Base-by-base conservation (phyloP, 2,329 filamentous ascomycete genomes). In the Colletotrichum sp. region DNA sequence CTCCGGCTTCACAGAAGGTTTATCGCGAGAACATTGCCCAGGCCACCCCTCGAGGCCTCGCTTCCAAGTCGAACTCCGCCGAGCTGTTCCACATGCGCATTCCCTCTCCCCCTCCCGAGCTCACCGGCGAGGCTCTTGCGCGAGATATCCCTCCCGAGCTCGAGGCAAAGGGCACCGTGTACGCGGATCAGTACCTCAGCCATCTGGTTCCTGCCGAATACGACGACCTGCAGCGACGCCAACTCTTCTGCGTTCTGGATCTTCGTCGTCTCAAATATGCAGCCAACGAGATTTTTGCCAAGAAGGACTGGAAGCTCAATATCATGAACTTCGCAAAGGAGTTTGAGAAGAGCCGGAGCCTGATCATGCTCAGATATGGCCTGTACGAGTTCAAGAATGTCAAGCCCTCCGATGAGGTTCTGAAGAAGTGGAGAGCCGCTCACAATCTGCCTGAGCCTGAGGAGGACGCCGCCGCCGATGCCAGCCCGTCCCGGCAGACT, bases 211-310 rank as follows among this genome's bases (percentile, higher is more conserved):
- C 91, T 3, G 83, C 87, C 30, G 88, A 90, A 59, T 88, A 92
- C 77, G 89, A 90, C 77, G 91, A 92, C 67, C 86, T 90, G 68
- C 90, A 92, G 82, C 87, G 90, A 64, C 89, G 90, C 73, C 91
- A 92, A 83, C 92, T 92, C 80, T 92, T 92, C 79, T 92, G 90
- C 80, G 89, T 92, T 77, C 89, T 92, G 78, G 91, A 92, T 79
- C 84, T 92, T 73, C 89, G 91, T 75, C 88, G 91, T 77, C 86
- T 92, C 61, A 92, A 92, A 82, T 91, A 92, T 79, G 89, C 90
- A 7, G 90, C 91, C 32, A 88, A 92, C 78, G 90, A 92, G 79
- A 90, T 92, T 18, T 92, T 92, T 74, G 80, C 84, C 21, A 90
- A 88, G 80, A 92, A 92, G 81, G 90, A 91, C 78, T 92, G 91